Evolutionary conservation across 78 protist genomes (phyloP).

Genomic region (Tieghemostelium lacteum): DNA sequence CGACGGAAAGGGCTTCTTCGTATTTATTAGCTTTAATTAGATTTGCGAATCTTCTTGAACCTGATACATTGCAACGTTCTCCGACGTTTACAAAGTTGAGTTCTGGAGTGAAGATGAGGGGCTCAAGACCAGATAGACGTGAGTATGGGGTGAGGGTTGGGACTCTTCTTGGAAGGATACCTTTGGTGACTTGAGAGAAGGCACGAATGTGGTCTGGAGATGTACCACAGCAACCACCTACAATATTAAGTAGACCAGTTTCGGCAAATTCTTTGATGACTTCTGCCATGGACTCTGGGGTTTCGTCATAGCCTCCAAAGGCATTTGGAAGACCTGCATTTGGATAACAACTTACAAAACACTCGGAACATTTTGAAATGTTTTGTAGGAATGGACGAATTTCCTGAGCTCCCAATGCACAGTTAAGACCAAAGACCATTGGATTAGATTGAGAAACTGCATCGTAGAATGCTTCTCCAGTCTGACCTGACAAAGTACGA

Average conservation of each 20-base stretch:
- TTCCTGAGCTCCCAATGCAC: slow-evolving; percentile 97
- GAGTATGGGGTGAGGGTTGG: slow-evolving; percentile 30
- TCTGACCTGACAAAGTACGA: slow-evolving; percentile 98
- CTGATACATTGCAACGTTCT: slow-evolving; percentile 99
- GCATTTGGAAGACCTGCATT: slow-evolving; percentile 98
- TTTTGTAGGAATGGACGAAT: slow-evolving; percentile 93
- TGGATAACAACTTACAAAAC: slow-evolving; percentile 90
- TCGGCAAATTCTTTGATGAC: slow-evolving; percentile 83
- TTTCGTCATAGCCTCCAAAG: slow-evolving; percentile 96
- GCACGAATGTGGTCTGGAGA: slow-evolving; percentile 97
- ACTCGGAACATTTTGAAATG: slow-evolving; percentile 69
- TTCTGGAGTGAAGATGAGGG: slow-evolving; percentile 71
- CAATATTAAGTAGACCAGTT: slow-evolving; percentile 92
- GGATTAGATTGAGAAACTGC: slow-evolving; percentile 84
- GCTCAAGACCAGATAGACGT: slow-evolving; percentile 92
- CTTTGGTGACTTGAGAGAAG: slow-evolving; percentile 74
- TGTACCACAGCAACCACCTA: slow-evolving; percentile 99
- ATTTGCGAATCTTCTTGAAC: slow-evolving; percentile 94
- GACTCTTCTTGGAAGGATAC: slow-evolving; percentile 37
- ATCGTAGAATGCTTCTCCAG: slow-evolving; percentile 95
- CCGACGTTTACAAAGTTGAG: slow-evolving; percentile 97
- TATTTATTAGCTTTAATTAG: slow-evolving; percentile 90
- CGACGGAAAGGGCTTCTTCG: slow-evolving; percentile 92
- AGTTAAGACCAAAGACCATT: slow-evolving; percentile 95
- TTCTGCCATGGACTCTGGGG: slow-evolving; percentile 91